Percentiles rank a stretch among this genome's conserved stretches.
These are phyloP conservation scores for Stentor roeselii DNA, from an alignment of 73 alveolate genomes.

Conservation along the genomic window DNA sequence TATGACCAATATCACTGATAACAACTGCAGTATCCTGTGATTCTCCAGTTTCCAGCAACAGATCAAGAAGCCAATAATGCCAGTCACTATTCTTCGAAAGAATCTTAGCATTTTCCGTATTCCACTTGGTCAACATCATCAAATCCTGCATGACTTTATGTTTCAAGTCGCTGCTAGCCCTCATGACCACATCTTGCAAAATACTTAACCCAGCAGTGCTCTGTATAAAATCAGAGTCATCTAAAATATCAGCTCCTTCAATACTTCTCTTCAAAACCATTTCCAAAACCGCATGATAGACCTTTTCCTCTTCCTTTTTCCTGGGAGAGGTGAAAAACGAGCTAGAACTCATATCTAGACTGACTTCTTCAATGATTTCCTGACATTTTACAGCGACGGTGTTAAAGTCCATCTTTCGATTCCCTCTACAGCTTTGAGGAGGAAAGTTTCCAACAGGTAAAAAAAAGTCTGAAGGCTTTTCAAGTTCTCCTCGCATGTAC, in stretches of 20 bases:
- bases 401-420: background rate
- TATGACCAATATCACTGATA: background rate
- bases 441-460: background rate
- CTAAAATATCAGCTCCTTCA: conserved; percentile 23
- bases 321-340: background rate
- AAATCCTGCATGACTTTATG: conserved; percentile 56
- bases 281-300: conserved; percentile 13
- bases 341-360: background rate
- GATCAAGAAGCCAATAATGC: conserved; percentile 23
- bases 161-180: conserved; percentile 19
- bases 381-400: background rate
- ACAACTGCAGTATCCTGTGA: conserved; percentile 7
- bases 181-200: background rate
- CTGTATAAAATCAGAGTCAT: conserved; percentile 13
- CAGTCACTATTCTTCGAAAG: background rate
- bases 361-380: conserved; percentile 18
- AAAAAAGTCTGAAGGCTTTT: background rate
- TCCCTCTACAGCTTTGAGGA: conserved; percentile 10
- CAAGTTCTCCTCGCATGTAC: conserved; percentile 19
- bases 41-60: background rate
- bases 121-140: conserved; percentile 49
- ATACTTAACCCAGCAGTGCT: background rate
- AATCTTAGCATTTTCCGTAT: conserved; percentile 37
- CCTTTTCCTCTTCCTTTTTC: conserved; percentile 8
- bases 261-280: conserved; percentile 16